phyloP scores from a whole-genome alignment of 2,329 filamentous ascomycete genomes.

The Botrytis galanthina region DNA sequence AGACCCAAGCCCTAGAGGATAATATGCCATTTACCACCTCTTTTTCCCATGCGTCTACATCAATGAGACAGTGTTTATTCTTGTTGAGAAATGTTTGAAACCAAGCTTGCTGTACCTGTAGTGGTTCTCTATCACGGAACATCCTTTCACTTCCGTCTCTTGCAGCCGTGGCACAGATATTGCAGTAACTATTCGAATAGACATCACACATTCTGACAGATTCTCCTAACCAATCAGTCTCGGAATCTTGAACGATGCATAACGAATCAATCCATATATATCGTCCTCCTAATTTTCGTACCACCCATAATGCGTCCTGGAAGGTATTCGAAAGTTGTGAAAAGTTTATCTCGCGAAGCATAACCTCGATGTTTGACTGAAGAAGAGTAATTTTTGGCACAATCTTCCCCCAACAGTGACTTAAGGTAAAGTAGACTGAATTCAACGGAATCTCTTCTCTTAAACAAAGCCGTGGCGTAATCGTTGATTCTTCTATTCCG shows the following conservation, averaged over 20 bases:
- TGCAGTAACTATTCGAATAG: not conserved
- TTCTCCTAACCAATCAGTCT: not conserved
- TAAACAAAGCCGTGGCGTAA: not conserved
- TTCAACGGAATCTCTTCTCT: not conserved
- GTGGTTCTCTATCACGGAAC: not conserved
- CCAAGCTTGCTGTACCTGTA: not conserved
- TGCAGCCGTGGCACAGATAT: not conserved
- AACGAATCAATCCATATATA: not conserved
- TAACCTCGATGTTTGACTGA: not conserved
- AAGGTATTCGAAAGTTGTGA: not conserved
- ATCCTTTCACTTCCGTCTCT: not conserved
- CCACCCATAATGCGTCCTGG: not conserved
- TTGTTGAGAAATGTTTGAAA: not conserved
- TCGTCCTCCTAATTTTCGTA: not conserved
- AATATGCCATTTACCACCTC: not conserved
- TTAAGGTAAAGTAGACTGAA: not conserved
- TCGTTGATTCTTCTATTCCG: not conserved
- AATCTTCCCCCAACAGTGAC: not conserved
- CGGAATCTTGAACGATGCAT: not conserved
- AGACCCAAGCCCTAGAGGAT: not conserved
- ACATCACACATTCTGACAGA: not conserved
- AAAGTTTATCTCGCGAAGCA: not conserved
- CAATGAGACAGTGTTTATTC: not conserved
- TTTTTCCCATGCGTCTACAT: fast-evolving
- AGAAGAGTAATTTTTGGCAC: not conserved